Base-by-base conservation (phyloP, 495 filamentous ascomycete genomes). In the Xylona heveae region DNA sequence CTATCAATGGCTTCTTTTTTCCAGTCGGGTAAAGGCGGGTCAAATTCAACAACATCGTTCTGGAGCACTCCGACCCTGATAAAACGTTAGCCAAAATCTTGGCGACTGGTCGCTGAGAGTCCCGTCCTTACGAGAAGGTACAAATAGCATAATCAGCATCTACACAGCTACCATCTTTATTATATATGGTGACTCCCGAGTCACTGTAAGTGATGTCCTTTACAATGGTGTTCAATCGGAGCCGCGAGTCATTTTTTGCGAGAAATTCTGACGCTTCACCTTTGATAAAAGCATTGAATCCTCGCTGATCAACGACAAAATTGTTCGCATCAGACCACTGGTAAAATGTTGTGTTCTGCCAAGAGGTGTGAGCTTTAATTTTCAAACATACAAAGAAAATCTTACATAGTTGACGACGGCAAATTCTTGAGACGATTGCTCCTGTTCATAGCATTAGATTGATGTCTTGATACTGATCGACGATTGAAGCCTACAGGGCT, bases 11-110 rank as follows among this genome's bases (percentile, higher is more conserved):
- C 67, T 15, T 59, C 59, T 7, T 59, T 54, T 42, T 83, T 81
- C 74, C 73, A 90, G 0, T 71, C 58, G 4, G 88, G 76, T 0
- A 80, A 55, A 2, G 49, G 42, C 0, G 77, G 76, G 7, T 48
- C 42, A 45, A 81, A 83, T 0, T 44, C 48, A 3, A 81, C 62
- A 1, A 57, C 55, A 31, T 68, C 55, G 34, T 68, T 64, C 46
- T 79, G 76, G 1, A 80, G 54, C 1, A 79, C 75, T 6, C 75
- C 76, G 5, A 82, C 43, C 1, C 47, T 48, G 16, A 4, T 8
- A 13, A 13, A 22, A 24, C 32, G 24, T 16, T 15, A 34, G 3
- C 12, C 15, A 19, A 34, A 20, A 35, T 39, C 30, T 30, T 47
- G 39, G 48, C 53, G 26, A 55, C 50, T 6, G 48, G 19, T 29